Base-by-base conservation (phyloP, 2,329 filamentous ascomycete species). In the Penicillium sp. region DNA sequence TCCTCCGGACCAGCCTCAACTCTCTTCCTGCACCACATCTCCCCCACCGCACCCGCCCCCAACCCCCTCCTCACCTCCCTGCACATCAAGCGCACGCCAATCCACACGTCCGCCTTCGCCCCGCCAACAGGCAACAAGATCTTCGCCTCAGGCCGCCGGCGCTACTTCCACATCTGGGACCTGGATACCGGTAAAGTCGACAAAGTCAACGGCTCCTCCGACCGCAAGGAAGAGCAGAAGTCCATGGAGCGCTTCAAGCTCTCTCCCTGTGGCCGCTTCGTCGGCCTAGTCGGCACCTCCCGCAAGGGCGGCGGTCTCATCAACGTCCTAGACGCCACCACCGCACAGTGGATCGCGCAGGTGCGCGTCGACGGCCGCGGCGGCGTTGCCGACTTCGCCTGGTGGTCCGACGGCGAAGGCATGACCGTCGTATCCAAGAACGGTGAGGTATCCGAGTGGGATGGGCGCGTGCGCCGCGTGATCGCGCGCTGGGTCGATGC, bases 111-210 rank as follows among this genome's bases (percentile, higher is more conserved):
- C 7, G 83, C 88, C 35, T 97, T 99, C 73, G 79, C 91, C 53
- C 83, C 81, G 26, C 84, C 88, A 4, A 76, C 77, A 14, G 90
- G 89, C 59, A 86, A 88, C 59, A 88, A 88, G 64, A 88, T 99
- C 61, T 90, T 96, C 72, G 89, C 97, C 56, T 89, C 91, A 16
- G 92, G 92, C 35, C 87, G 93, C 34, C 85, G 94, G 46, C 86
- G 86, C 59, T 97, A 91, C 78, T 97, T 97, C 74, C 94, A 97
- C 75, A 86, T 88, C 61, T 99, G 94, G 94, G 87, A 97, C 67
- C 81, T 99, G 23, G 79, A 87, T 40, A 87, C 88, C 0, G 94
- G 94, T 40, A 78, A 81, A 11, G 85, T 99, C 45, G 88, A 93
- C 66, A 96, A 96, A 74, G 83, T 96, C 41, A 85, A 63, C 81